These are phyloP conservation scores for Aspergillus caelatus DNA, from an alignment of 2,329 filamentous ascomycete genomes.

Conservation along the genomic window DNA sequence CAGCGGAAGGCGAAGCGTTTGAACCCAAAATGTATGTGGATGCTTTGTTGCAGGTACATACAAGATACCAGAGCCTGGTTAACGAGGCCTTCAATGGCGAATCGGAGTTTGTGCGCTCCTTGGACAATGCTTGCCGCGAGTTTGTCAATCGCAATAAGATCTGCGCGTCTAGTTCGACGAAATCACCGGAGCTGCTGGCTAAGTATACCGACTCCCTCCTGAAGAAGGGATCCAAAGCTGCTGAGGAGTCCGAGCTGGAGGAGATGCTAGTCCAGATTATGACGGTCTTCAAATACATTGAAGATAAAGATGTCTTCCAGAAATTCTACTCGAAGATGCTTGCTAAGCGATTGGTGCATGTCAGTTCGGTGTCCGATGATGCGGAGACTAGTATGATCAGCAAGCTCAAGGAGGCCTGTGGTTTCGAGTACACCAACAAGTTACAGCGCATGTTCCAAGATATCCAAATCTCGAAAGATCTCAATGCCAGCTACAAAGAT, in stretches of 20 bases:
- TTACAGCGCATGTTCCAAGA: slow-evolving; percentile 99
- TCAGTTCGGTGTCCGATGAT: slow-evolving; percentile 93
- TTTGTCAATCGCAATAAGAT: slow-evolving; percentile 98
- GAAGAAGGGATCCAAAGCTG: slow-evolving; percentile 85
- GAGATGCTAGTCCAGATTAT: slow-evolving; percentile 88
- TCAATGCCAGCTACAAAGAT: slow-evolving; percentile 86
- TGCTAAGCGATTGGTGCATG: slow-evolving; percentile 90
- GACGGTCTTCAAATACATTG: slow-evolving; percentile 99
- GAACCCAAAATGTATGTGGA: slow-evolving; percentile 98
- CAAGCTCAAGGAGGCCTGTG: slow-evolving; percentile 97
- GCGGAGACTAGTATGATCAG: slow-evolving; percentile 99
- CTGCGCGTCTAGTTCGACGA: slow-evolving; percentile 89
- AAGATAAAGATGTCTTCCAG: slow-evolving; percentile 99
- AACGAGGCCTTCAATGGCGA: slow-evolving; percentile 92
- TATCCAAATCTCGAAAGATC: slow-evolving; percentile 97
- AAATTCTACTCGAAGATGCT: slow-evolving; percentile 99
- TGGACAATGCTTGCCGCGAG: slow-evolving; percentile 96
- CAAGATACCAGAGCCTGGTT: slow-evolving; percentile 87
- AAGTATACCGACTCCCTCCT: slow-evolving; percentile 93
- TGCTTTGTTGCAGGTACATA: slow-evolving; percentile 89
- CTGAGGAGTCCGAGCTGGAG: slow-evolving; percentile 92
- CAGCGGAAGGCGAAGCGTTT: slow-evolving; percentile 81
- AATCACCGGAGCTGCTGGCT: slow-evolving; percentile 90
- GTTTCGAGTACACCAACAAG: slow-evolving; percentile 99
- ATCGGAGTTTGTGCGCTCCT: slow-evolving; percentile 91